Conservation (phyloP, 768 basidiomycete genomes). For the Neoboletus magnificus region DNA sequence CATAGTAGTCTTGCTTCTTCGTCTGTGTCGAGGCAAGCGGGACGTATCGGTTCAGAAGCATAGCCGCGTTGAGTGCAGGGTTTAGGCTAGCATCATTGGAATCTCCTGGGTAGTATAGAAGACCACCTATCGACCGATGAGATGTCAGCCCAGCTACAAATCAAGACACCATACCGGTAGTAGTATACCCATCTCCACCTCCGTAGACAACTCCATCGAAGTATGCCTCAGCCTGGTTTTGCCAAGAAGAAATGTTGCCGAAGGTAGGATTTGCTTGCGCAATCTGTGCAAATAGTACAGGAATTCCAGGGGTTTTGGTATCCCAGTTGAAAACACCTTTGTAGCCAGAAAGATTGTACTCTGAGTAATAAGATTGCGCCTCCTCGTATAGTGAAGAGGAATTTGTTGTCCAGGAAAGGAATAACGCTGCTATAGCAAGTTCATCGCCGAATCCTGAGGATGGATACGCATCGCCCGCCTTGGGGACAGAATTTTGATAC, state of each 20-base stretch:
- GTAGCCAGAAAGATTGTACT: conserved; percentile 51
- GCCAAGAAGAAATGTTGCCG: conserved; percentile 66
- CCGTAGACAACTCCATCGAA: conserved; percentile 69
- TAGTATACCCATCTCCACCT: conserved; percentile 52
- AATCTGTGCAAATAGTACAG: conserved; percentile 74
- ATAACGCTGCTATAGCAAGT: conserved; percentile 69
- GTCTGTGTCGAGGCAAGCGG: conserved; percentile 61
- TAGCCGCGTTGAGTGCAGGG: conserved; percentile 83
- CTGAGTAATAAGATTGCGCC: conserved; percentile 57
- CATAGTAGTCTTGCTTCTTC: conserved; percentile 60
- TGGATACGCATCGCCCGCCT: conserved; percentile 59
- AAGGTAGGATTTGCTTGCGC: conserved; percentile 54
- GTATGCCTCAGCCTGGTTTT: conserved; percentile 64
- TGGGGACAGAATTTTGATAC: conserved; percentile 71
- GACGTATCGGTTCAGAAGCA: conserved; percentile 76
- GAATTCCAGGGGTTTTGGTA: conserved; percentile 70
- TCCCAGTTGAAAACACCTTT: conserved; percentile 87
- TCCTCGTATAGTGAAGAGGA: conserved; percentile 56
- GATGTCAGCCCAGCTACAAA: not conserved
- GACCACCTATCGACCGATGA: conserved; percentile 51
- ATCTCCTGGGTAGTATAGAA: conserved; percentile 80
- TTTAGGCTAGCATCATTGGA: conserved; percentile 79
- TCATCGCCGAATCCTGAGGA: conserved; percentile 76
- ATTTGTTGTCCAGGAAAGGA: conserved; percentile 70
- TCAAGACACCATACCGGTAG: conserved; percentile 46